Evolutionary conservation across 148 eudicot species (phyloP), one percentile per base, ranked within the genome.

Genomic region (Camellia sinensis): DNA sequence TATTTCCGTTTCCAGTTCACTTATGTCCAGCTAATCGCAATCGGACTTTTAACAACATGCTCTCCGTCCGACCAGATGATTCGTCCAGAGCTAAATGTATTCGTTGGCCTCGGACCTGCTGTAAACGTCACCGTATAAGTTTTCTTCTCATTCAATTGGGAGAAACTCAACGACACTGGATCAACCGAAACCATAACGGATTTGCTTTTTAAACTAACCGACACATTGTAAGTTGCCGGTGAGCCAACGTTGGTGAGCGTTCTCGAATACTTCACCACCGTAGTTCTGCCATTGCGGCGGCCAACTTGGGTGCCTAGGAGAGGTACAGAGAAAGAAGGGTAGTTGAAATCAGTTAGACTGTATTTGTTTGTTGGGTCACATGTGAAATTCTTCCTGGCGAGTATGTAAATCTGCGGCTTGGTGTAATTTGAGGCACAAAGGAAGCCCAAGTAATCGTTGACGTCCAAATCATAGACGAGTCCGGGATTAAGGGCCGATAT

Each of bases 201-300:
- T 17, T 81, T 81, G 44, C 79, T 87, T 67, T 83, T 48, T 59
- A 85, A 77, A 9, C 71, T 74, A 41, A 84, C 64, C 0, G 83
- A 75, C 52, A 84, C 95, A 74, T 87, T 90, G 76, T 91, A 93
- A 3, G 92, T 89, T 5, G 89, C 89, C 0, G 91, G 81, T 4
- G 88, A 63, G 3, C 91, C 97, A 9, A 93, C 95, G 76, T 91
- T 93, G 57, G 92, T 91, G 61, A 93, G 70, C 17, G 89, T 89
- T 54, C 97, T 83, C 0, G 89, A 85, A 87, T 88, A 74, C 84
- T 86, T 87, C 72, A 84, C 61, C 75, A 52, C 61, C 3, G 54
- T 81, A 57, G 84, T 45, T n/a, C 56, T 78, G 11, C 76, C 67
- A 17, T 68, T 29, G 17, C 44, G 37, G 37, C 37, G 37, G 37